Evolutionary conservation across 192 early-diverging fungal genomes (phyloP).

Genomic region (Coemansia sp.): DNA sequence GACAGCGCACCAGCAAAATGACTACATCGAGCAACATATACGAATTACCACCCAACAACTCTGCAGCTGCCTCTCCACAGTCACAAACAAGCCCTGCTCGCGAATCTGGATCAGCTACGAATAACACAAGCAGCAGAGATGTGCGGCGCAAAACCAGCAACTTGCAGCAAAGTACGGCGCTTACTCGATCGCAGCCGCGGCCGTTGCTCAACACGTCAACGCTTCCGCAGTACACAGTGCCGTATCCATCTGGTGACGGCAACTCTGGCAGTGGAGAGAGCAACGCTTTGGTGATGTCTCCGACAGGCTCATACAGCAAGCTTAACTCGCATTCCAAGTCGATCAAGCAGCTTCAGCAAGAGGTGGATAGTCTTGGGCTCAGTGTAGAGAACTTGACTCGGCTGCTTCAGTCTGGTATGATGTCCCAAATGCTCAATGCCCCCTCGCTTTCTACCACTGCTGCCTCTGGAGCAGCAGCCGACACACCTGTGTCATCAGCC

Average conservation of each 20-base stretch:
- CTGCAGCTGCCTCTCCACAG: too few species aligned
- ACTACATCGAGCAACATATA: conserved; percentile 6
- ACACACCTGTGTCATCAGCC: not conserved
- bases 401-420: conserved; percentile 11
- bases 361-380: not conserved
- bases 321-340: conserved; percentile 25
- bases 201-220: not conserved
- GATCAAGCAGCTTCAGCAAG: conserved; percentile 31
- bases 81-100: not conserved
- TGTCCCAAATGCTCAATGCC: not conserved
- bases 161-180: conserved; percentile 18
- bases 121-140: not conserved
- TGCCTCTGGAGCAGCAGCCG: not conserved
- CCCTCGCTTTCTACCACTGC: not conserved
- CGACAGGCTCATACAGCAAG: conserved; percentile 4
- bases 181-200: conserved; percentile 25
- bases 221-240: conserved; percentile 9
- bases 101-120: not conserved
- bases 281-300: conserved; percentile 4
- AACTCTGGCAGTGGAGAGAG: not conserved
- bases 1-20: conserved; percentile 9
- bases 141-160: conserved; percentile 21
- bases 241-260: not conserved
- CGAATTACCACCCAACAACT: conserved; percentile 14
- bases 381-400: conserved; percentile 13